Conservation (phyloP, 2,329 filamentous ascomycete genomes). For the Sclerotiophoma versabilis region DNA sequence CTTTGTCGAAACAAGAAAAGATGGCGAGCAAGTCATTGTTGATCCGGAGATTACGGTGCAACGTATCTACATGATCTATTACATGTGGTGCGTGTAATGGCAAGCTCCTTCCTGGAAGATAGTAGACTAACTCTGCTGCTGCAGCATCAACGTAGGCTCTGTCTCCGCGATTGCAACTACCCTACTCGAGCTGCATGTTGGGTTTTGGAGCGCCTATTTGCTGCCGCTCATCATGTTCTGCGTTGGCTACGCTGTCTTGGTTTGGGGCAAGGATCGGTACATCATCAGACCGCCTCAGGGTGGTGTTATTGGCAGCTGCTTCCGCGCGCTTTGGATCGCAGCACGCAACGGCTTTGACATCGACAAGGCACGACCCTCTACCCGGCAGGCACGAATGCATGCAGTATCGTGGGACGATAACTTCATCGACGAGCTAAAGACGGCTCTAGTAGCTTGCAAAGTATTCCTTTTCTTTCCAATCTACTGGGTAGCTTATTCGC, state of each 20-base stretch:
- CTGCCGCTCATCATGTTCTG: slow-evolving; percentile 71
- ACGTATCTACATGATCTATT: slow-evolving; percentile 68
- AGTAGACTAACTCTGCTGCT: not conserved
- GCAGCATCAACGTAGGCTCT: slow-evolving; percentile 72
- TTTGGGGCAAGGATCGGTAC: slow-evolving; percentile 44
- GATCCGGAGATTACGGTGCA: slow-evolving; percentile 57
- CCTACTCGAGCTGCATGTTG: slow-evolving; percentile 72
- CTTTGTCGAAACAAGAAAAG: slow-evolving; percentile 48
- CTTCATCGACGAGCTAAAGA: slow-evolving; percentile 76
- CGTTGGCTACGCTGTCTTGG: slow-evolving; percentile 63
- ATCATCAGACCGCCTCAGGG: slow-evolving; percentile 49
- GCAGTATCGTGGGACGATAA: slow-evolving; percentile 68
- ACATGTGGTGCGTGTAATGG: slow-evolving; percentile 58
- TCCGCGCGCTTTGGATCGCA: slow-evolving; percentile 66
- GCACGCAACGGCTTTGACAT: slow-evolving; percentile 60
- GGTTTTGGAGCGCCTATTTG: slow-evolving; percentile 74
- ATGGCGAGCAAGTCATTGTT: slow-evolving; percentile 53
- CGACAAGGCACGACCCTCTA: slow-evolving; percentile 70
- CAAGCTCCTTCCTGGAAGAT: too few species aligned
- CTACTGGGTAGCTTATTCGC: slow-evolving; percentile 55
- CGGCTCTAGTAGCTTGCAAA: slow-evolving; percentile 70
- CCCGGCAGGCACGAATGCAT: slow-evolving; percentile 49
- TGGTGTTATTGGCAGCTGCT: slow-evolving; percentile 52
- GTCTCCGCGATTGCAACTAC: slow-evolving; percentile 73
- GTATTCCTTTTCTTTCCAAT: slow-evolving; percentile 65